Evolutionary conservation across 768 basidiomycete genomes (phyloP).

Genomic region (Udeniomyces megalosporus): DNA sequence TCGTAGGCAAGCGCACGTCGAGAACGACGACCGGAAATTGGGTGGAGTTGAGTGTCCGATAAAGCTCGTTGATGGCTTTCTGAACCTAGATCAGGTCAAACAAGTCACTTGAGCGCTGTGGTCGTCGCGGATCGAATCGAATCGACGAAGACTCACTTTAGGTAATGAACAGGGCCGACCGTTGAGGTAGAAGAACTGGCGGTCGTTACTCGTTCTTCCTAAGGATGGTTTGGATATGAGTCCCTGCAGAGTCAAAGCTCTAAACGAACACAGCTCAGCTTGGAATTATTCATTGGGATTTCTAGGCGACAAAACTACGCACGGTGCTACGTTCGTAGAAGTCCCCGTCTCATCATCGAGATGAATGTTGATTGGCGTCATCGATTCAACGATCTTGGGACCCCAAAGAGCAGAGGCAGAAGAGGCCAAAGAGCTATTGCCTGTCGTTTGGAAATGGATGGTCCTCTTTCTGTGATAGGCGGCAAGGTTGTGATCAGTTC

Average conservation of each 20-base stretch:
- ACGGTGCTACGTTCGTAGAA: too few relatives aligned
- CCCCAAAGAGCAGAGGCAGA: slow-evolving; percentile 71
- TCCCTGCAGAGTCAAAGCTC: not conserved
- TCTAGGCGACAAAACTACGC: too few relatives aligned
- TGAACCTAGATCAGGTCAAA: slow-evolving; percentile 49
- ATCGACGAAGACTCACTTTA: slow-evolving; percentile 38
- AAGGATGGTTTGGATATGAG: not conserved
- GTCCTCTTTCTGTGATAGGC: slow-evolving; percentile 29
- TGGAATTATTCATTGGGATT: too few relatives aligned
- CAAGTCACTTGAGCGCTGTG: not conserved
- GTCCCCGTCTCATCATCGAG: too few relatives aligned
- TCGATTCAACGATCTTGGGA: slow-evolving; percentile 35
- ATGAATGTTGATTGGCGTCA: too few relatives aligned
- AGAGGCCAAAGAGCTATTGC: slow-evolving; percentile 43
- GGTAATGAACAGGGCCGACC: slow-evolving; percentile 66
- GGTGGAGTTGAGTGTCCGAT: slow-evolving; percentile 56
- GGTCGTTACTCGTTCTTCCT: slow-evolving; percentile 37
- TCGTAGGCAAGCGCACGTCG: slow-evolving; percentile 63
- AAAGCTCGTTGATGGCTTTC: slow-evolving; percentile 83
- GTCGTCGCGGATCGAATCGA: not conserved
- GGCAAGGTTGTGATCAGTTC: too few relatives aligned
- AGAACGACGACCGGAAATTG: slow-evolving; percentile 72
- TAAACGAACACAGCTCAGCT: too few relatives aligned
- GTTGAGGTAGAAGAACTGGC: slow-evolving; percentile 88
- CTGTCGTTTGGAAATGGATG: slow-evolving; percentile 56